Base-by-base conservation (phyloP, 192 early-diverging fungal genomes). In the Coemansia sp. region DNA sequence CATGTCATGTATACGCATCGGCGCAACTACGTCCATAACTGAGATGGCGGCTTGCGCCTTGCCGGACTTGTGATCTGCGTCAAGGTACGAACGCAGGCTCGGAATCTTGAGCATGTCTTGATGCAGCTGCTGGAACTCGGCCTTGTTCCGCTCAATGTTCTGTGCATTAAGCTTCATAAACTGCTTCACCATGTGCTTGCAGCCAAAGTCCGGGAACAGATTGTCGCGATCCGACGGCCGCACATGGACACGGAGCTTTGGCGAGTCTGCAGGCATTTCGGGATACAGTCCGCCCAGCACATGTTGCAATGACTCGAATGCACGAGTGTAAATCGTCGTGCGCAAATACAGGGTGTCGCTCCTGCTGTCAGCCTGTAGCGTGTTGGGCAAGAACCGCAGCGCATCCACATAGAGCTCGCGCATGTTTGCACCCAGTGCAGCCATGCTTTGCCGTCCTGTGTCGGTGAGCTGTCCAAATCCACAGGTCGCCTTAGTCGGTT, bases 251-350 rank as follows among this genome's bases (percentile, higher is more conserved):
- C 69, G 64, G 39, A 67, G 69, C 39, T 56, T 11, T 7, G 55
- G 55, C 38, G 41, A 41, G 10, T 43, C 50, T 8, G 35, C 50
- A 9, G 60, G 43, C 22, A 56, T 27, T 22, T 43, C 38, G 1
- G 89, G 87, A 63, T 85, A 86, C 65, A 91, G 68, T 0, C 89
- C 88, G 12, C 79, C 72, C 27, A 91, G 53, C 4, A 85, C 62
- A 60, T 85, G 85, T 62, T 89, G 86, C 35, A 91, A 73, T n/a
- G 83, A 86, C 67, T 89, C 89, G 55, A 91, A 73, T 2, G 89
- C 82, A 38, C 89, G 82, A 2, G 84, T 67, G 66, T 84, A 89
- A 38, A 78, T 83, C 15, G 88, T 84, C 23, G 77, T 75, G 35
- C 86, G 83, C 58, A 88, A 74, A 56, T 85, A 86, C 25, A 89